Percentiles rank a stretch among this genome's conserved stretches.
phyloP scores from a whole-genome alignment of 257 asterid genomes.

The Przewalskia tangutica region DNA sequence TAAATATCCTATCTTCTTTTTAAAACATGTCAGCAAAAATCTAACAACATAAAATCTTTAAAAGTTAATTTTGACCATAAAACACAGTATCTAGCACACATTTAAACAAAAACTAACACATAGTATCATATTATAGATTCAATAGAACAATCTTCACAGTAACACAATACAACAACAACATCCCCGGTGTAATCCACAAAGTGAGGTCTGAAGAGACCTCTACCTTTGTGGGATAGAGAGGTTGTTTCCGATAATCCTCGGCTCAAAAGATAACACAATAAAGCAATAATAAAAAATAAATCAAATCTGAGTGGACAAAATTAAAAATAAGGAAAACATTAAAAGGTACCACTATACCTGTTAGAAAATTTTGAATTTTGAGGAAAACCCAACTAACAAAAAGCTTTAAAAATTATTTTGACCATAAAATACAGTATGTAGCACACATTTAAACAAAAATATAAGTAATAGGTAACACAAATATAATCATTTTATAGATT shows the following conservation, averaged over 20 bases:
- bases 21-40: neutral
- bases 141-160: neutral
- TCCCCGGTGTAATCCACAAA: too few relatives aligned
- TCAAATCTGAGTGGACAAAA: neutral
- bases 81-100: neutral
- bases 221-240: too few relatives aligned
- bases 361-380: neutral
- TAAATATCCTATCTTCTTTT: neutral
- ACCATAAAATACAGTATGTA: neutral
- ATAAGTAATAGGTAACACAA: too few relatives aligned
- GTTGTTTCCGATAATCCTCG: too few relatives aligned
- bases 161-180: neutral
- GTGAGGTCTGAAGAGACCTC: too few relatives aligned
- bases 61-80: neutral
- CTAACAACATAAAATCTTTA: neutral
- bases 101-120: neutral
- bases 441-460: neutral
- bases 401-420: neutral
- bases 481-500: too few relatives aligned
- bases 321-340: neutral
- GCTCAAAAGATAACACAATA: too few relatives aligned
- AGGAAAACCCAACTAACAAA: neutral
- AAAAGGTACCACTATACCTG: slow-evolving; percentile 1
- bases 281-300: neutral
- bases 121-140: neutral